A percentile compares a stretch with the other conserved stretches of the same genome.
phyloP scores from a whole-genome alignment of 352 stramenopile species.

The Phytophthora sansomeana region DNA sequence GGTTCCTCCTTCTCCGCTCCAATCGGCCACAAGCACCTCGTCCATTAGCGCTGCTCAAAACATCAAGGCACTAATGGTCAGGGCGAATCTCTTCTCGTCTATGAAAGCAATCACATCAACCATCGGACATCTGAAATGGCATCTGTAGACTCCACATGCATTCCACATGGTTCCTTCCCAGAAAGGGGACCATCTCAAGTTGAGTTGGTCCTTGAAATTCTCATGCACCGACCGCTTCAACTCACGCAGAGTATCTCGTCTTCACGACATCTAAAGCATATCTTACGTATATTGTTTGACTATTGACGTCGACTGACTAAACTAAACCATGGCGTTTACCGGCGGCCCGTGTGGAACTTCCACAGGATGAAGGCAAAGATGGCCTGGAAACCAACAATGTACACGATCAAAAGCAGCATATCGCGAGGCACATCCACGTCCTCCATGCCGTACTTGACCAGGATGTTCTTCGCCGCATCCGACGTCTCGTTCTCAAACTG shows the following conservation, averaged over 20 bases:
- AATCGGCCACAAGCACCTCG: too few relatives aligned
- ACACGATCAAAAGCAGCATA: conserved; percentile 48
- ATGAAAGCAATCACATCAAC: neutral
- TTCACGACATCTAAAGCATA: neutral
- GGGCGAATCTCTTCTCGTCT: neutral
- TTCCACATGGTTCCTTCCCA: too few relatives aligned
- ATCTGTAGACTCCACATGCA: too few relatives aligned
- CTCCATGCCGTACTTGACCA: conserved; percentile 49
- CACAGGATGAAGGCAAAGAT: neutral
- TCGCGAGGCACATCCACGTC: conserved; percentile 51
- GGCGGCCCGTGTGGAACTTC: neutral
- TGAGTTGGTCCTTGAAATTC: too few relatives aligned
- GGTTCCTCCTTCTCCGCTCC: neutral
- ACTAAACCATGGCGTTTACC: too few relatives aligned
- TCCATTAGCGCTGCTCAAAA: neutral
- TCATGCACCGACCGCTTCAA: too few relatives aligned
- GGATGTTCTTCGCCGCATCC: conserved; percentile 15
- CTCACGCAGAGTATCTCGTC: too few relatives aligned
- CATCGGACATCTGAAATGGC: neutral
- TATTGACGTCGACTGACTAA: conserved; percentile 4
- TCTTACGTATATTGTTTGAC: conserved; percentile 15
- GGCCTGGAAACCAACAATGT: conserved; percentile 13
- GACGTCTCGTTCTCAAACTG: conserved; percentile 58
- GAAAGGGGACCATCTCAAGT: too few relatives aligned
- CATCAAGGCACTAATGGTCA: conserved; percentile 5